A percentile compares a stretch with the other conserved stretches of the same genome.
Evolutionary conservation across 345 rosid genomes (phyloP).

Genomic region (thale cress (Arabidopsis thaliana)): DNA sequence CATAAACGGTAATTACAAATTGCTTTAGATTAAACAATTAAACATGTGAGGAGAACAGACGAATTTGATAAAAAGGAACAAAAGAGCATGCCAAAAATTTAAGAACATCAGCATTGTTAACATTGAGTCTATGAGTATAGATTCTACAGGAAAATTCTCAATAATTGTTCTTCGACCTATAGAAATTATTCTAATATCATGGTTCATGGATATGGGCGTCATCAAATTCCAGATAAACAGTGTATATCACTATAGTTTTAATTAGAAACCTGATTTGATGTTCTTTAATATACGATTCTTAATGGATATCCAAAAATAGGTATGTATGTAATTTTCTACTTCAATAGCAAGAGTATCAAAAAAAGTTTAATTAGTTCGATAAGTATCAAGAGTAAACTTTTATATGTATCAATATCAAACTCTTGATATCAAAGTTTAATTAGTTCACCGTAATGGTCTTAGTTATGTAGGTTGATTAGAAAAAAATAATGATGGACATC

Average conservation of each 20-base stretch:
- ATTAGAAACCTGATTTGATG: slow-evolving; percentile 24
- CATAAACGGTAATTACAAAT: slow-evolving; percentile 6
- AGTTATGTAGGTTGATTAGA: neutral
- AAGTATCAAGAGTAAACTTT: too few species aligned
- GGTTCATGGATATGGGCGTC: slow-evolving; percentile 40
- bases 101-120: slow-evolving; percentile 1
- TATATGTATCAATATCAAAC: too few species aligned
- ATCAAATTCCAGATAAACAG: slow-evolving; percentile 40
- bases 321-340: slow-evolving; percentile 11
- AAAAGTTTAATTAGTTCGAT: too few species aligned
- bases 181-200: slow-evolving; percentile 37
- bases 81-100: slow-evolving; percentile 12
- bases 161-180: slow-evolving; percentile 17
- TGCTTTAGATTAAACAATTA: neutral
- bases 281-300: slow-evolving; percentile 27
- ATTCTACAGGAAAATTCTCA: slow-evolving; percentile 14
- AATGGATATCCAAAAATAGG: slow-evolving; percentile 25
- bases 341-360: too few species aligned
- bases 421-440: too few species aligned
- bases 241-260: slow-evolving; percentile 21
- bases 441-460: neutral
- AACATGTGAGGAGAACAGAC: slow-evolving; percentile 18
- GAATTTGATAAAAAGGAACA: slow-evolving; percentile 14
- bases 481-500: neutral
- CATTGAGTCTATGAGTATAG: slow-evolving; percentile 27